Conservation (phyloP, 495 filamentous ascomycete genomes). For the Aspergillus ellipticus region DNA sequence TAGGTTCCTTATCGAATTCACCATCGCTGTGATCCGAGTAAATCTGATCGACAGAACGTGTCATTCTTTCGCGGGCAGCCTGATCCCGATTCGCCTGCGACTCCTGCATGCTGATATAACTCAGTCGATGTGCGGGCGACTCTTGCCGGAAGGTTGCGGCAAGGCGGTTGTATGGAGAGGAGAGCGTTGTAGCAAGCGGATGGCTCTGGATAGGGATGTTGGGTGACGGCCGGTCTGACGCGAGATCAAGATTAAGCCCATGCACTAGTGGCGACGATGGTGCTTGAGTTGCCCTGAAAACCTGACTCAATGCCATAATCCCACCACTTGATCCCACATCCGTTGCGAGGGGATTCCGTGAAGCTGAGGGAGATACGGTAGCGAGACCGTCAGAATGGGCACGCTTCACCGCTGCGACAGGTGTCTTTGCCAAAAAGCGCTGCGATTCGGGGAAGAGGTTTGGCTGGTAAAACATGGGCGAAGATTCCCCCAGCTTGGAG, state of each 20-base stretch:
- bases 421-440: constrained; percentile 44
- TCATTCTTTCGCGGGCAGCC: constrained; percentile 34
- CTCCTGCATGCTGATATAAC: constrained; percentile 50
- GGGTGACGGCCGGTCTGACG: constrained; percentile 52
- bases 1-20: constrained; percentile 45
- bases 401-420: constrained; percentile 36
- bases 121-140: constrained; percentile 44
- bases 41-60: constrained; percentile 36
- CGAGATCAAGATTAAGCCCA: constrained; percentile 32
- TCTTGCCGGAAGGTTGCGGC: constrained; percentile 33
- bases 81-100: constrained; percentile 41
- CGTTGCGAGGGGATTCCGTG: constrained; percentile 44
- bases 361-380: constrained; percentile 37
- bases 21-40: constrained; percentile 41
- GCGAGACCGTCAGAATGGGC: constrained; percentile 24
- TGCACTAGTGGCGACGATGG: constrained; percentile 48
- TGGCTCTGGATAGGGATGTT: constrained; percentile 44
- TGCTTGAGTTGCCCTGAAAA: constrained; percentile 51
- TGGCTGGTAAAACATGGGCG: constrained; percentile 35
- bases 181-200: constrained; percentile 32
- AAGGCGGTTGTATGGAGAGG: constrained; percentile 38
- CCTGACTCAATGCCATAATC: constrained; percentile 47
- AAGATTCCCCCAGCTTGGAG: constrained; percentile 35
- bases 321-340: constrained; percentile 40
- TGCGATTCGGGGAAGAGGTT: constrained; percentile 49